Conservation (phyloP, 257 asterid genomes). For the Gentiana dahurica region DNA sequence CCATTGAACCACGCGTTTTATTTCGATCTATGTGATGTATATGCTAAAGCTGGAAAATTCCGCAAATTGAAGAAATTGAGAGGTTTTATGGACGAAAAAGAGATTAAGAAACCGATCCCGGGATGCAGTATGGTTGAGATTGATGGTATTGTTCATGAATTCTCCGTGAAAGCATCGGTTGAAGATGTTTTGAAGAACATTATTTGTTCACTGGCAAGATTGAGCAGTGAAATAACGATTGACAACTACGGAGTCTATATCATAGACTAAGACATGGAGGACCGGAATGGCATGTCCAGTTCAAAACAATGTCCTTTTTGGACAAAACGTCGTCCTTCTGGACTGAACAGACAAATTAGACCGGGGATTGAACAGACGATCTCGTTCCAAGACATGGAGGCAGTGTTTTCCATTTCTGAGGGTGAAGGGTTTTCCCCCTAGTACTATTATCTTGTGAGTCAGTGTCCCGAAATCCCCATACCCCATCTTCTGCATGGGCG, state of each 20-base stretch:
- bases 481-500: too few species aligned
- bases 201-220: conserved; percentile 20
- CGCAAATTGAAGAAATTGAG: conserved; percentile 43
- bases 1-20: conserved; percentile 74
- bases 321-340: too few species aligned
- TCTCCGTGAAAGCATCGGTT: conserved; percentile 51
- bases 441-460: too few species aligned
- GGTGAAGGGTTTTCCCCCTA: too few species aligned
- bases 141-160: conserved; percentile 50
- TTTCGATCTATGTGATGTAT: conserved; percentile 50
- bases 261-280: conserved; percentile 1
- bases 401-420: too few species aligned
- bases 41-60: conserved; percentile 55
- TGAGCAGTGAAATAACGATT: conserved; percentile 38
- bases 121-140: conserved; percentile 65
- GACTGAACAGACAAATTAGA: too few species aligned
- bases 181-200: conserved; percentile 31
- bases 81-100: conserved; percentile 39
- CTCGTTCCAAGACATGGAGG: too few species aligned
- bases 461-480: too few species aligned
- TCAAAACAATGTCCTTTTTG: too few species aligned
- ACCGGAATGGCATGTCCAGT: too few species aligned
- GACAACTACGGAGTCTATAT: conserved; percentile 5
- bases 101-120: conserved; percentile 43
- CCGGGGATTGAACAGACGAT: too few species aligned